phyloP scores from a whole-genome alignment of 179 eudicot species.

The Camellia oleifera region DNA sequence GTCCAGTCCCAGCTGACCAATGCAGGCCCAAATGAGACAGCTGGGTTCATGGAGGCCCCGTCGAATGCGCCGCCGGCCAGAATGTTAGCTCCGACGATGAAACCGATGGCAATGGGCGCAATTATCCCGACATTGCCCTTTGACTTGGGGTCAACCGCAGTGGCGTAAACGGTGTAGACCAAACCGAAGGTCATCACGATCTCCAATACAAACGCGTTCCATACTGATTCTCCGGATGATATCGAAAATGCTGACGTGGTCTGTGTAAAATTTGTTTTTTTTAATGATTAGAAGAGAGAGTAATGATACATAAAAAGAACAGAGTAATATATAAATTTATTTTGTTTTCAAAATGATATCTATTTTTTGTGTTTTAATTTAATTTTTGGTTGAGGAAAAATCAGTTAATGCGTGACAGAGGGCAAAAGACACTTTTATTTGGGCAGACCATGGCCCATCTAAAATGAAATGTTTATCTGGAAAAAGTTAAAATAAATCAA shows the following conservation, averaged over 20 bases:
- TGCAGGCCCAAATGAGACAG: conserved; percentile 46
- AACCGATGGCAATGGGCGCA: conserved; percentile 48
- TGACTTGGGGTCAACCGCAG: conserved; percentile 41
- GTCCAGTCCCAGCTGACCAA: conserved; percentile 33
- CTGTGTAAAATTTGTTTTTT: conserved; percentile 20
- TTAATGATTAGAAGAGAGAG: background rate
- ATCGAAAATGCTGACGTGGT: conserved; percentile 34
- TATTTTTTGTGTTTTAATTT: too few species aligned
- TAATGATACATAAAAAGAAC: too few species aligned
- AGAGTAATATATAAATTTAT: too few species aligned
- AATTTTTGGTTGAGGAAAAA: too few species aligned
- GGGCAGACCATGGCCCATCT: too few species aligned
- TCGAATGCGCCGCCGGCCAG: conserved; percentile 46
- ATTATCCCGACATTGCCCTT: conserved; percentile 44
- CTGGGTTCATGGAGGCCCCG: conserved; percentile 55
- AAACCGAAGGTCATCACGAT: conserved; percentile 57
- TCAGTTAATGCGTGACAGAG: too few species aligned
- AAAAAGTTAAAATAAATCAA: too few species aligned
- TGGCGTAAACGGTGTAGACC: conserved; percentile 46
- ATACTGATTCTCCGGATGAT: conserved; percentile 38
- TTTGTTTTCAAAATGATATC: too few species aligned
- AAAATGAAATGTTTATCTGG: too few species aligned
- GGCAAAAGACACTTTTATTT: too few species aligned
- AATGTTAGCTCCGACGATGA: conserved; percentile 49
- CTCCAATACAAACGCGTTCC: conserved; percentile 42